A percentile compares a stretch with the other conserved stretches of the same genome.
Evolutionary conservation across 2,329 filamentous ascomycete genomes (phyloP).

Genomic region (Rhinocladiella mackenziei): DNA sequence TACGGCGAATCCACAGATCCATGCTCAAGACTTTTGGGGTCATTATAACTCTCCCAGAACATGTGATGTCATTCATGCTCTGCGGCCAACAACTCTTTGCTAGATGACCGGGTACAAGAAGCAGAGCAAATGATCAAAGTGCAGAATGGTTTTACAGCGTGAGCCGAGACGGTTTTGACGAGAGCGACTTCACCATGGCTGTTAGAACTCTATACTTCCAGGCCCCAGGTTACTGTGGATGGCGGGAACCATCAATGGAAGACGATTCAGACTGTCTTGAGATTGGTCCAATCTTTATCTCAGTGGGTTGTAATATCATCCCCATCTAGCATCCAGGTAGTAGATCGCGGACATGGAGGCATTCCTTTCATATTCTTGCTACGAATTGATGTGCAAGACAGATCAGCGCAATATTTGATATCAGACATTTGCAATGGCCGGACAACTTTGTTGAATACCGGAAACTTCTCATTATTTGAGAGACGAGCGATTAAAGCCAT

Average conservation of each 20-base stretch:
- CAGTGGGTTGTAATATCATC: conserved; percentile 37
- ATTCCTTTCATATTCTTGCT: conserved; percentile 60
- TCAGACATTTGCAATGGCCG: conserved; percentile 39
- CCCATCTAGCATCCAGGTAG: conserved; percentile 50
- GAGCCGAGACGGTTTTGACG: conserved; percentile 58
- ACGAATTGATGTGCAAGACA: conserved; percentile 45
- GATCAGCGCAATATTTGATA: conserved; percentile 41
- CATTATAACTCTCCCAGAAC: conserved; percentile 60
- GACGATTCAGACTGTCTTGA: conserved; percentile 49
- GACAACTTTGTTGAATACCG: conserved; percentile 27
- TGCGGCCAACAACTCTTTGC: conserved; percentile 54
- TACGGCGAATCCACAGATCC: conserved; percentile 43
- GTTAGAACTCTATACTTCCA: conserved; percentile 62
- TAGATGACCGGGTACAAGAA: conserved; percentile 32
- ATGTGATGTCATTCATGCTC: conserved; percentile 60
- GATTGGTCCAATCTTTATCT: conserved; percentile 8
- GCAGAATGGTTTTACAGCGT: conserved; percentile 45
- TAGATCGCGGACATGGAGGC: conserved; percentile 36
- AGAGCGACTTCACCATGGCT: conserved; percentile 62
- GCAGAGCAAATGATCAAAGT: conserved; percentile 39
- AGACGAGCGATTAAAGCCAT: conserved; percentile 7
- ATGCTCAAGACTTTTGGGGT: conserved; percentile 53
- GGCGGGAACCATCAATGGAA: conserved; percentile 55
- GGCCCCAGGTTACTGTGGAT: conserved; percentile 50
- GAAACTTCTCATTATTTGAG: conserved; percentile 6